Percentiles rank a stretch among this genome's conserved stretches.
These are phyloP conservation scores for Francoa sonchifolia DNA, from an alignment of 441 rosid genomes.

Conservation along the genomic window DNA sequence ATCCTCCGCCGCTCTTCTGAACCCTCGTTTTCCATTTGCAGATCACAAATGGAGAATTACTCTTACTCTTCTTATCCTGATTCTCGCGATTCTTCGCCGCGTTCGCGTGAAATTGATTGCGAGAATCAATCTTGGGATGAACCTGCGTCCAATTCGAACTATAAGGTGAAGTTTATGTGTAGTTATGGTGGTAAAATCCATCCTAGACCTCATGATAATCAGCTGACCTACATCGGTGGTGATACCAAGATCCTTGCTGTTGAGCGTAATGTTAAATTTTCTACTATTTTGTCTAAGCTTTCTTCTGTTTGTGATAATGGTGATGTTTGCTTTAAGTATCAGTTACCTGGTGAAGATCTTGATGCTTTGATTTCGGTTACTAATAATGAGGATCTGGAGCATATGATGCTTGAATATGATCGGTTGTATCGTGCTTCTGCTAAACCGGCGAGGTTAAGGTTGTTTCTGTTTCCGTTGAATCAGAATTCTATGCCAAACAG, in stretches of 20 bases:
- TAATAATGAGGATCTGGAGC: conserved; percentile 52
- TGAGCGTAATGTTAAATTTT: conserved; percentile 29
- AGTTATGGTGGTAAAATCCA: conserved; percentile 59
- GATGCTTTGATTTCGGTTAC: conserved; percentile 51
- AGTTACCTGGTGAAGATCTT: conserved; percentile 57
- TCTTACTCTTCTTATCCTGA: conserved; percentile 45
- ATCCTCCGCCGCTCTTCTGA: not conserved
- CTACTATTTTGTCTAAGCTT: conserved; percentile 25
- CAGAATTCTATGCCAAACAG: conserved; percentile 6
- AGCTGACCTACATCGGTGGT: conserved; percentile 44
- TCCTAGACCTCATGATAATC: conserved; percentile 46
- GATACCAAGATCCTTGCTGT: conserved; percentile 51
- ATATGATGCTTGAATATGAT: conserved; percentile 53
- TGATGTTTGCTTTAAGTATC: conserved; percentile 44
- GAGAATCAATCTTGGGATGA: conserved; percentile 41
- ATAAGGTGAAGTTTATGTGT: conserved; percentile 47
- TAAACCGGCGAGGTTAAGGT: conserved; percentile 38
- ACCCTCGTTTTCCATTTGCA: too few species aligned
- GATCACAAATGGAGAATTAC: conserved; percentile 26
- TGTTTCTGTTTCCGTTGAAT: conserved; percentile 32
- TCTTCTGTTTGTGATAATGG: conserved; percentile 20
- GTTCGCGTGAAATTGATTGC: conserved; percentile 38
- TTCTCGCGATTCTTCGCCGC: conserved; percentile 45
- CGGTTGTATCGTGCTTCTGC: conserved; percentile 27
- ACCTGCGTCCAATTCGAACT: conserved; percentile 13